A percentile compares a stretch with the other conserved stretches of the same genome.
Evolutionary conservation across 176 grass and related monocot species (phyloP).

Genomic region (Ananas comosus): DNA sequence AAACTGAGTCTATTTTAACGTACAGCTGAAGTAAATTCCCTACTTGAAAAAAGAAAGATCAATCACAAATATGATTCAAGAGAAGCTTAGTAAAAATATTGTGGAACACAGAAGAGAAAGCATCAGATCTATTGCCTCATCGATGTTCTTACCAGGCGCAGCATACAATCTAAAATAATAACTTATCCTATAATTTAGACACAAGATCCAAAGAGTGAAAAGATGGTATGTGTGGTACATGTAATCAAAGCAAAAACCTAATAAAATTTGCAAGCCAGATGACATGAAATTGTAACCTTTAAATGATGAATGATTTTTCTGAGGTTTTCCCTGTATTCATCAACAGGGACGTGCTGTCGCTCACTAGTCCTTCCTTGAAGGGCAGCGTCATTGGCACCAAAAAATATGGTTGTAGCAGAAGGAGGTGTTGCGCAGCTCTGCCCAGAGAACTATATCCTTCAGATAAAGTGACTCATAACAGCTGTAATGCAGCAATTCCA

Average conservation of each 20-base stretch:
- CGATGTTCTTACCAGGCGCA: background rate
- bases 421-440: constrained; percentile 38
- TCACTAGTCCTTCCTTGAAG: constrained; percentile 45
- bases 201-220: no score
- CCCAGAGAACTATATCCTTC: no score
- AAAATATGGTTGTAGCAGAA: constrained; percentile 57
- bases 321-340: constrained; percentile 67
- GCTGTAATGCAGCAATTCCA: no score
- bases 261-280: background rate
- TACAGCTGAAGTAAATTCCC: no score
- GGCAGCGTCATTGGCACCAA: constrained; percentile 75
- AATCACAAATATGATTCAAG: background rate
- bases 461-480: no score
- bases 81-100: background rate
- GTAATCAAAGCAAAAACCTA: background rate
- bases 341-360: constrained; percentile 60
- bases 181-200: background rate
- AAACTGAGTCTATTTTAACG: no score
- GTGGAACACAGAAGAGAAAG: constrained; percentile 1
- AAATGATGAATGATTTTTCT: constrained; percentile 54
- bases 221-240: no score
- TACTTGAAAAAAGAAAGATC: no score
- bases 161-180: background rate
- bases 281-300: constrained; percentile 29
- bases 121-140: background rate